Evolutionary conservation across 768 basidiomycete species (phyloP), one percentile per base, ranked within the genome.

Genomic region (Lentinula sp.): DNA sequence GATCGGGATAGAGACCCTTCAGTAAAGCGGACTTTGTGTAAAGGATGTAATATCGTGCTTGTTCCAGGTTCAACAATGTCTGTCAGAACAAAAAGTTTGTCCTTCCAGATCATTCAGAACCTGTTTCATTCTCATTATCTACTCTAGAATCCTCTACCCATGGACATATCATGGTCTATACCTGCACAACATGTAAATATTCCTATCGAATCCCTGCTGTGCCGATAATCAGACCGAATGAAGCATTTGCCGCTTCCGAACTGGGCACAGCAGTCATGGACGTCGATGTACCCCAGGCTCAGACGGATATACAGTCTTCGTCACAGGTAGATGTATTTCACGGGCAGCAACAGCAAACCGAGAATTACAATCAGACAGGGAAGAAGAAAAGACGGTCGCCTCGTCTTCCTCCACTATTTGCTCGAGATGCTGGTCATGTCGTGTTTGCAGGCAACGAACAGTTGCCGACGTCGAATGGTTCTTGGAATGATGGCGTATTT

Each of bases 11-110:
- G 93, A 66, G 93, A 95, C 69, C 92, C 93, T 0, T 75, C 81
- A 0, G 79, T 95, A n/a, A 95, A 95, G 70, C 86, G 93, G 10
- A 84, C 86, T 1, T 66, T 93, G 6, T 95, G 93, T 73, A 84
- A 82, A 69, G 76, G 77, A 1, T 95, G 93, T 67, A 77, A 82
- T 60, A 69, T 76, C 0, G 77, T 87, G 7, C 76, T 94, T 4
- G 65, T 93, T 1, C 87, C 91, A 0, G 93, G 93, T 11, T 64
- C 81, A 1, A 86, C 88, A 1, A 82, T 84, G 0, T 78, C 76
- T 1, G 80, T 91, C 23, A 84, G 91, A 2, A 72, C 89, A 7
- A 84, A 84, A 73, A 71, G 93, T 89, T 60, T 32, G 84, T n/a
- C 21, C 66, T 10, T 2, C 56, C 40, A 40, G 6, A 5, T 56